phyloP scores from a whole-genome alignment of 345 rosid genomes.

The Laguncularia racemosa region DNA sequence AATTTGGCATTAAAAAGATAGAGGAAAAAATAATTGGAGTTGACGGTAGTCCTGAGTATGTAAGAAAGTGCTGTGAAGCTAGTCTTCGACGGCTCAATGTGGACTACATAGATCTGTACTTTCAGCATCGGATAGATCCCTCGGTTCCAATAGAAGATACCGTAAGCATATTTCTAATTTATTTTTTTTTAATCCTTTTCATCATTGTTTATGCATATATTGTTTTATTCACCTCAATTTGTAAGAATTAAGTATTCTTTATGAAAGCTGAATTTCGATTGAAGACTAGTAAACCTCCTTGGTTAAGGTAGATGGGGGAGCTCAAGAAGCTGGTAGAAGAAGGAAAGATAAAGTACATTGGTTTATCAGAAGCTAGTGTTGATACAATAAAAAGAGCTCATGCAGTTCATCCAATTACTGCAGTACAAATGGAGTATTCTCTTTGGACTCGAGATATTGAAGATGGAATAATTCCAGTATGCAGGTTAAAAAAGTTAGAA shows the following conservation, averaged over 20 bases:
- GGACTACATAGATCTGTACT: conserved; percentile 47
- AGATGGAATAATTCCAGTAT: conserved; percentile 27
- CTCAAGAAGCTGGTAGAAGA: conserved; percentile 37
- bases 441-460: conserved; percentile 32
- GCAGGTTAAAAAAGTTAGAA: conserved; percentile 14
- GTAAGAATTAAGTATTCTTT: no score
- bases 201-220: no score
- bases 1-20: conserved; percentile 22
- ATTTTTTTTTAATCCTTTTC: neutral
- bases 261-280: no score
- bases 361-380: conserved; percentile 29
- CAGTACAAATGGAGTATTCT: conserved; percentile 36
- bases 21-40: conserved; percentile 16
- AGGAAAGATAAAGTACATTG: conserved; percentile 34
- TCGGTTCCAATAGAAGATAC: conserved; percentile 50
- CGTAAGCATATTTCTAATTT: conserved; percentile 8
- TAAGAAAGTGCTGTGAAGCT: conserved; percentile 44
- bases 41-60: conserved; percentile 35
- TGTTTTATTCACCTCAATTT: no score
- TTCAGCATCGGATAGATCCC: conserved; percentile 48
- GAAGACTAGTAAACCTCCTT: neutral
- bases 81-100: conserved; percentile 38
- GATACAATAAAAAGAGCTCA: conserved; percentile 36
- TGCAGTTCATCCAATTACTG: conserved; percentile 31
- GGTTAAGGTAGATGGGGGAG: conserved; percentile 22